A percentile compares a stretch with the other conserved stretches of the same genome.
Evolutionary conservation across 257 asterid genomes (phyloP).

Genomic region (Fraxinus anomala): DNA sequence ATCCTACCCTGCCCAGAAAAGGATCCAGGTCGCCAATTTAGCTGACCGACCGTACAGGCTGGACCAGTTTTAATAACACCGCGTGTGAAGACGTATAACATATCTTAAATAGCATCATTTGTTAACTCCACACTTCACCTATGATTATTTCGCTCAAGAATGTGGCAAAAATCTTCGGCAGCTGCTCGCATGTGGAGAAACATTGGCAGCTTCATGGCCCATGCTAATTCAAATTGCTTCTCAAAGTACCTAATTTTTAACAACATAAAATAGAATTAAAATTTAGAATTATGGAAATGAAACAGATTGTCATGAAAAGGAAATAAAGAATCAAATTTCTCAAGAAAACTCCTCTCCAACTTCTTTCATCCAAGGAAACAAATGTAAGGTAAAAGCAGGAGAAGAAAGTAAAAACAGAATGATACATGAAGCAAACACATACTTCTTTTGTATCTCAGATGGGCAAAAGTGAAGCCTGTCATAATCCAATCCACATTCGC

Average conservation of each 20-base stretch:
- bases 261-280: constrained; percentile 23
- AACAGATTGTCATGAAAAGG: constrained; percentile 13
- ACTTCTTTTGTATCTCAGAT: constrained; percentile 83
- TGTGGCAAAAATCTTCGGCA: constrained; percentile 78
- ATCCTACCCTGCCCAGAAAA: too few relatives aligned
- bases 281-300: constrained; percentile 16
- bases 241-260: constrained; percentile 67
- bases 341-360: not conserved
- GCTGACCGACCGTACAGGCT: too few relatives aligned
- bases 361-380: constrained; percentile 12
- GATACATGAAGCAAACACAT: constrained; percentile 39
- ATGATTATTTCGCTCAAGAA: constrained; percentile 66
- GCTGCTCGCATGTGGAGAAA: constrained; percentile 99
- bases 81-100: not conserved
- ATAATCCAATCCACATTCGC: constrained; percentile 97
- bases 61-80: not conserved
- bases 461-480: constrained; percentile 94
- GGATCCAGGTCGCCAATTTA: too few relatives aligned
- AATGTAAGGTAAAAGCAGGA: not conserved
- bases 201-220: constrained; percentile 87
- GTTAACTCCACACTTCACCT: constrained; percentile 40
- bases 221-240: constrained; percentile 92
- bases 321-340: not conserved
- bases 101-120: constrained; percentile 11
- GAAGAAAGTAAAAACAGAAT: not conserved